Conservation (phyloP, 2,329 filamentous ascomycete species). For the Stromatinia cepivora region DNA sequence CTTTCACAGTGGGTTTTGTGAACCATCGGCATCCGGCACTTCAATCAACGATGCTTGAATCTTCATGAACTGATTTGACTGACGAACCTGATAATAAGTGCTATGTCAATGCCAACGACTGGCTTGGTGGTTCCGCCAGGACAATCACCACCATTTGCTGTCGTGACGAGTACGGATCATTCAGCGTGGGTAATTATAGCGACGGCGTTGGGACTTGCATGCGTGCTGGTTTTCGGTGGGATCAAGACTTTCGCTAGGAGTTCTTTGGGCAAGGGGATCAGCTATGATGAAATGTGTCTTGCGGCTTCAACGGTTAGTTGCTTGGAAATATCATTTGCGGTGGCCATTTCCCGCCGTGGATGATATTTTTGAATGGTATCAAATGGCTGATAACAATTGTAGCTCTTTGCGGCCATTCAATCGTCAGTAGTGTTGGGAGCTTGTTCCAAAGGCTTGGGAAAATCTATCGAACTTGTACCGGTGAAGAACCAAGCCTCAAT, state of each 20-base stretch:
- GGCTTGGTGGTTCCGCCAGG: constrained; percentile 20
- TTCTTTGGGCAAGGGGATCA: constrained; percentile 3
- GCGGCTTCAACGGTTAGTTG: constrained; percentile 19
- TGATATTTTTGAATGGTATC: neutral
- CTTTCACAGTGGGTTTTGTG: constrained; percentile 2
- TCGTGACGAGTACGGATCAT: constrained; percentile 27
- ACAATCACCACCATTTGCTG: constrained; percentile 26
- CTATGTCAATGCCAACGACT: constrained; percentile 11
- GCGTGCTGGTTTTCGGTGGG: constrained; percentile 22
- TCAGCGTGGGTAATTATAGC: constrained; percentile 28
- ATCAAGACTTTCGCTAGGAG: constrained; percentile 23
- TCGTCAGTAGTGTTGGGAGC: constrained; percentile 24
- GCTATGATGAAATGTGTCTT: constrained; percentile 24
- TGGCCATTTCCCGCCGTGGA: too few species aligned
- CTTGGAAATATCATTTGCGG: neutral
- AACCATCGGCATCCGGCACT: constrained; percentile 13
- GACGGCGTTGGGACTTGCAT: constrained; percentile 24
- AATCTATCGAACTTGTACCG: constrained; percentile 28
- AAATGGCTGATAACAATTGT: neutral
- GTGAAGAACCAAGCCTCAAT: constrained; percentile 18
- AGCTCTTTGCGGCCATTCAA: constrained; percentile 25
- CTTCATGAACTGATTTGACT: neutral
- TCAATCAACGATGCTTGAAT: constrained; percentile 6
- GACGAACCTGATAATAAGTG: neutral
- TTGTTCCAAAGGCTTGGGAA: constrained; percentile 25